Percentiles rank a stretch among this genome's conserved stretches.
Conservation (phyloP, 352 stramenopile genomes). For the Phytophthora tubulina region DNA sequence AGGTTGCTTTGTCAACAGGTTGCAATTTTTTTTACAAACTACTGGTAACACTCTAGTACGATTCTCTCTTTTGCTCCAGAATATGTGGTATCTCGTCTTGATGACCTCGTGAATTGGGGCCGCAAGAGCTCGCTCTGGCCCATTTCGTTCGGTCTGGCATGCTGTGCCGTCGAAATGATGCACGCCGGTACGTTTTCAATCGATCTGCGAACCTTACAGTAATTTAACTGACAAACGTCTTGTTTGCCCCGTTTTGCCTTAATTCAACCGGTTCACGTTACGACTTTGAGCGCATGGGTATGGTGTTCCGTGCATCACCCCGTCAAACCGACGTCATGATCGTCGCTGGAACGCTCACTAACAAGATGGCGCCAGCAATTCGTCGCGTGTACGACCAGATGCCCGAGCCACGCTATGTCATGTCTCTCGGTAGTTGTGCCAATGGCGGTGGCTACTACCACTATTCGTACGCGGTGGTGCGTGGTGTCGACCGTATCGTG, state of each 20-base stretch:
- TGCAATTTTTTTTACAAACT: background rate
- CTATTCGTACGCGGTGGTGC: conserved; percentile 98
- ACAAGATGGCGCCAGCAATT: conserved; percentile 99
- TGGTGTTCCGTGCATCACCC: conserved; percentile 96
- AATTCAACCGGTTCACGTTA: conserved; percentile 83
- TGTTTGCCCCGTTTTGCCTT: background rate
- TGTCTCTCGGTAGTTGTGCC: conserved; percentile 98
- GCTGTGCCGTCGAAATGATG: conserved; percentile 99
- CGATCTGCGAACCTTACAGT: background rate
- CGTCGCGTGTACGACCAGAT: conserved; percentile 98
- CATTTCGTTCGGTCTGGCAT: conserved; percentile 99
- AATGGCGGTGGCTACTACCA: conserved; percentile 94
- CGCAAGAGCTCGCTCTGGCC: conserved; percentile 98
- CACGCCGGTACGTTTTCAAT: conserved; percentile 71
- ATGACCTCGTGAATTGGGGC: conserved; percentile 99
- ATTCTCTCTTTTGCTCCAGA: conserved; percentile 60
- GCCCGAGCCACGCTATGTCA: conserved; percentile 97
- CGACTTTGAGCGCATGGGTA: conserved; percentile 98
- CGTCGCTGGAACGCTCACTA: conserved; percentile 98
- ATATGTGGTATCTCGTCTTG: conserved; percentile 97
- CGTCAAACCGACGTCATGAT: conserved; percentile 99
- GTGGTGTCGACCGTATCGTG: conserved; percentile 96
- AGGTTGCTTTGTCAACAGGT: conserved; percentile 14
- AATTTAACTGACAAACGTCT: background rate
- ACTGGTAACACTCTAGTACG: background rate